phyloP scores from a whole-genome alignment of 2,329 filamentous ascomycete genomes.

The Colletotrichum plurivorum region DNA sequence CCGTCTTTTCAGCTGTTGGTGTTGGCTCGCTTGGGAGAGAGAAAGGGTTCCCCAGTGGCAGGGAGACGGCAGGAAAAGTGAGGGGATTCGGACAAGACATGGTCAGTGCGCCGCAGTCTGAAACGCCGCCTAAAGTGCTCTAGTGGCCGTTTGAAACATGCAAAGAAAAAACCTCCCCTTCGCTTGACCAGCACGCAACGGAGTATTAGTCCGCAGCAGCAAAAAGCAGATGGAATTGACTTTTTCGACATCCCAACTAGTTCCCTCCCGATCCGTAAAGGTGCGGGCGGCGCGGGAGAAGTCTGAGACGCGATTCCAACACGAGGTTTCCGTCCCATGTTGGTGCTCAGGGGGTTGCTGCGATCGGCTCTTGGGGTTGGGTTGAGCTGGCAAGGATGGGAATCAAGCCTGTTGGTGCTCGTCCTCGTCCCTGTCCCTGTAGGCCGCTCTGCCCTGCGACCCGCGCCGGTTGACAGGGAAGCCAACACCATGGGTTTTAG shows the following conservation, averaged over 20 bases:
- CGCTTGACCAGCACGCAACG: background rate
- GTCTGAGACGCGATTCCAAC: constrained; percentile 24
- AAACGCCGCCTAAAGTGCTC: constrained; percentile 23
- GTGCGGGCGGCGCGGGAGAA: constrained; percentile 27
- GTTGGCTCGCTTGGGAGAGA: constrained; percentile 5
- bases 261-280: constrained; percentile 6
- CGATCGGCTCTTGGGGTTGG: constrained; percentile 22
- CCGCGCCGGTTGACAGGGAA: background rate
- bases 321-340: constrained; percentile 27
- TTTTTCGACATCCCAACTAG: background rate
- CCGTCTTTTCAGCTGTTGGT: background rate
- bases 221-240: constrained; percentile 6
- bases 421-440: background rate
- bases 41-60: background rate
- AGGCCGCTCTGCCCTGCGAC: background rate
- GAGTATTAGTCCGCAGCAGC: no score
- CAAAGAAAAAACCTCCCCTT: constrained; percentile 1
- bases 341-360: background rate
- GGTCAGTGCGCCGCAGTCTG: constrained; percentile 24
- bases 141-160: constrained; percentile 31
- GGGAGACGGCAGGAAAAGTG: background rate
- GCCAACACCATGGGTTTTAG: no score
- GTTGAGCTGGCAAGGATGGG: background rate
- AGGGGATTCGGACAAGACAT: constrained; percentile 22
- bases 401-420: background rate